These are phyloP conservation scores for Leccinum olivaceoglutinosum DNA, from an alignment of 1,284 basidiomycete species.

Conservation along the genomic window DNA sequence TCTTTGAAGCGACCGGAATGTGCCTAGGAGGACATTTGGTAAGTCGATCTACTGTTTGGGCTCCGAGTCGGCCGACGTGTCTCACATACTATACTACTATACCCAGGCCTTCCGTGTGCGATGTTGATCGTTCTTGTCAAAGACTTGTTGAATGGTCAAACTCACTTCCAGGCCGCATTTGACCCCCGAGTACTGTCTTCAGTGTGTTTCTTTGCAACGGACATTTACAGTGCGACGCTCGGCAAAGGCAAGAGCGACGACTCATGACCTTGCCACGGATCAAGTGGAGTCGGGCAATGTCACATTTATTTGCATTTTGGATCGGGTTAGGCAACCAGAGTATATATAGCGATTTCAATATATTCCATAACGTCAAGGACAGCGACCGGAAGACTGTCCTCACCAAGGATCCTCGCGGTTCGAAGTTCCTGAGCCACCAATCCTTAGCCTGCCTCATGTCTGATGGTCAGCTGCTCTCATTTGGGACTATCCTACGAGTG, in stretches of 20 bases:
- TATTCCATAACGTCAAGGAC: constrained; percentile 33
- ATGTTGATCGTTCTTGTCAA: constrained; percentile 17
- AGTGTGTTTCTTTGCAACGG: constrained; percentile 92
- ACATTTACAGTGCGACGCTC: constrained; percentile 80
- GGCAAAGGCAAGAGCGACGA: constrained; percentile 77
- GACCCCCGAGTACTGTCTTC: constrained; percentile 78
- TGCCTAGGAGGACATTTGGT: constrained; percentile 82
- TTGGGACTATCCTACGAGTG: constrained; percentile 49
- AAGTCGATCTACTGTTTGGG: constrained; percentile 21
- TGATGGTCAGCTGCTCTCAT: constrained; percentile 44
- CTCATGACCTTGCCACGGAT: background rate
- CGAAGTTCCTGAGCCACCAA: constrained; percentile 43
- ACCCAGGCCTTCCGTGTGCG: constrained; percentile 23
- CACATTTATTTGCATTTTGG: background rate
- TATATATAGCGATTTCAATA: constrained; percentile 34
- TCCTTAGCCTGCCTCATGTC: constrained; percentile 47
- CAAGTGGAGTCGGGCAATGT: background rate
- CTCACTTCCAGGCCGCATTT: constrained; percentile 60
- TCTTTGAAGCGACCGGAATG: constrained; percentile 68
- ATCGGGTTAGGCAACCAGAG: constrained; percentile 5
- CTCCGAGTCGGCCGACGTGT: background rate
- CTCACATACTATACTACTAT: constrained; percentile 7
- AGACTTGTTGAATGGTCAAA: constrained; percentile 41
- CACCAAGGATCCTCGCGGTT: constrained; percentile 32
- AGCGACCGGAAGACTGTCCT: constrained; percentile 35